Percentiles rank a stretch among this genome's conserved stretches.
Conservation (phyloP, 345 rosid species). For the Brassica nigra region DNA sequence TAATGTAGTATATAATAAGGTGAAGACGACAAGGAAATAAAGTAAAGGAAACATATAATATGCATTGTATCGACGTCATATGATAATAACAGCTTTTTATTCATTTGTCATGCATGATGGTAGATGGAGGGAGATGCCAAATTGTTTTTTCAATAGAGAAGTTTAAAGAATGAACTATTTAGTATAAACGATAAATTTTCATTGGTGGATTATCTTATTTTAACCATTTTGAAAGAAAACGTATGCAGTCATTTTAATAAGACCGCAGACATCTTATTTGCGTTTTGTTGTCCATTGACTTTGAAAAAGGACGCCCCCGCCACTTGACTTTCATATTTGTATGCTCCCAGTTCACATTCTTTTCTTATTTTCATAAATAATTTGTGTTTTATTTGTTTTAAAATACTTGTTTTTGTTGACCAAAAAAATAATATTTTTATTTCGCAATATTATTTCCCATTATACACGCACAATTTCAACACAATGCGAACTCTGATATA, state of each 20-base stretch:
- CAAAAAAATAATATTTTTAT: too few relatives aligned
- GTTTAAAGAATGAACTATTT: background rate
- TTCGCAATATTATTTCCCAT: background rate
- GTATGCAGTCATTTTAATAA: background rate
- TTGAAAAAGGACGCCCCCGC: background rate
- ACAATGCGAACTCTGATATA: background rate
- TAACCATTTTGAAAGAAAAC: background rate
- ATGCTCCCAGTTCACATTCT: background rate
- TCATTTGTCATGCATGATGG: constrained; percentile 37
- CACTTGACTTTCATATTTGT: background rate
- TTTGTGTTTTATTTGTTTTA: background rate
- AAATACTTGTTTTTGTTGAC: background rate
- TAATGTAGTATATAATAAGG: background rate
- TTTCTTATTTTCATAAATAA: background rate
- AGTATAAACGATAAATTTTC: background rate
- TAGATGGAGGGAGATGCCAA: constrained; percentile 29
- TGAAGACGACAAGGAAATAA: constrained; percentile 31
- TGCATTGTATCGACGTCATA: constrained; percentile 27
- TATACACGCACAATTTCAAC: background rate
- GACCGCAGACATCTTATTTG: background rate
- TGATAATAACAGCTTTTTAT: constrained; percentile 34
- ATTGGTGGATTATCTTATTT: background rate
- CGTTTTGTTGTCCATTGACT: background rate
- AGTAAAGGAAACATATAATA: constrained; percentile 29
- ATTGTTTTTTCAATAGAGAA: background rate